Base-by-base conservation (phyloP, 805 yeast species). In the Candida krabiensis region DNA sequence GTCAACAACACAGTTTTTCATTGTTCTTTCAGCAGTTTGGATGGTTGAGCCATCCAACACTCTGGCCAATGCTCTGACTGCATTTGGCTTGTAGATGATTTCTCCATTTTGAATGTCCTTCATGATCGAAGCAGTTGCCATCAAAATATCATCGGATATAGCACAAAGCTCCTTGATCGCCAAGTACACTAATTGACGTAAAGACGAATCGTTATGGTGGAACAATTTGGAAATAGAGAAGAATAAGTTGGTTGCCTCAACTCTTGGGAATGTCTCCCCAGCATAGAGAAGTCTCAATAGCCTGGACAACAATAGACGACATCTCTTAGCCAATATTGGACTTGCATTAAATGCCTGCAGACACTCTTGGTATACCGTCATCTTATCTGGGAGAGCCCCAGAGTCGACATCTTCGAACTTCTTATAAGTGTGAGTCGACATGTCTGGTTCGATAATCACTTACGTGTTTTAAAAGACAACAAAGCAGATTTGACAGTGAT, bases 41-140 rank as follows among this genome's bases (percentile, higher is more conserved):
- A 95, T 95, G 8, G 96, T 90, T 22, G 88, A 74, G 16, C 82
- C 85, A 61, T 93, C 99, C 57, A 93, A 73, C 25, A 93, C 96
- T 49, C 95, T 78, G 15, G 90, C 80, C 55, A 93, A 74, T 0
- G 98, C 85, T 63, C 99, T 80, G 47, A 93, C 84, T 17, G 99
- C 98, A 60, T 93, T 85, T 40, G 99, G 96, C 58, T 89, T 88
- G 66, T 84, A 89, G 45, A 88, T 70, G 47, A 79, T 70, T 43
- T 87, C 95, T 40, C 91, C 91, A 49, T 81, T 83, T 67, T 95
- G 97, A 38, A 93, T 87, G 67, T 93, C 99, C 67, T 90, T 90
- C 97, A 93, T 93, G 58, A 93, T 90, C 19, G 96, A 89, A 2
- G 96, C 87, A 19, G 99, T 93, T 19, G 91, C 97, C 98, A 93